Conservation (phyloP, 176 grass and related monocot species). For the Carex scoparia region DNA sequence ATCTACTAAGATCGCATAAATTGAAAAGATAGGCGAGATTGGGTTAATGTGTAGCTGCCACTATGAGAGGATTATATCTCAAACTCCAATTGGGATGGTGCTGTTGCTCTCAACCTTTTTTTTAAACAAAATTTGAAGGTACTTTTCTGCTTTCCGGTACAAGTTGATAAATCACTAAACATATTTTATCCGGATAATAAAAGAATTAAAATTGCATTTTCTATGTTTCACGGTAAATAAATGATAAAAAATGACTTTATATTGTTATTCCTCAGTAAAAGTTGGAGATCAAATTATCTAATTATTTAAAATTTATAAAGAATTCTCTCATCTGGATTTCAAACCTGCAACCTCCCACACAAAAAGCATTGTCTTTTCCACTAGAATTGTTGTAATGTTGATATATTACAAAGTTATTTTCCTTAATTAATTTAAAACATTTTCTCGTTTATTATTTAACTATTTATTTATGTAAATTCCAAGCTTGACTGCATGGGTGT, state of each 20-base stretch:
- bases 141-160: neutral
- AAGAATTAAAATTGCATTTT: neutral
- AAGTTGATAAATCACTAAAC: neutral
- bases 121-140: neutral
- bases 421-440: neutral
- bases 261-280: no score
- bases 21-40: neutral
- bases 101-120: neutral
- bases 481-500: conserved; percentile 2
- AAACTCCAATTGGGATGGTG: neutral
- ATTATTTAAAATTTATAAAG: no score
- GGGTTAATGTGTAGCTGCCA: neutral
- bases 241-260: neutral
- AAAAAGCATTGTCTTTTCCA: no score
- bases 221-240: neutral
- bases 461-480: no score
- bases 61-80: conserved; percentile 15
- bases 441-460: neutral
- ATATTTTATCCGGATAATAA: neutral
- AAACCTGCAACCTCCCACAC: no score
- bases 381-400: neutral
- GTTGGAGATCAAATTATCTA: no score
- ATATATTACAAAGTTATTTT: neutral
- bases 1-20: neutral
- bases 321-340: no score